A percentile compares a stretch with the other conserved stretches of the same genome.
Conservation (phyloP, 2,329 filamentous ascomycete species). For the Neospermospora avenae region DNA sequence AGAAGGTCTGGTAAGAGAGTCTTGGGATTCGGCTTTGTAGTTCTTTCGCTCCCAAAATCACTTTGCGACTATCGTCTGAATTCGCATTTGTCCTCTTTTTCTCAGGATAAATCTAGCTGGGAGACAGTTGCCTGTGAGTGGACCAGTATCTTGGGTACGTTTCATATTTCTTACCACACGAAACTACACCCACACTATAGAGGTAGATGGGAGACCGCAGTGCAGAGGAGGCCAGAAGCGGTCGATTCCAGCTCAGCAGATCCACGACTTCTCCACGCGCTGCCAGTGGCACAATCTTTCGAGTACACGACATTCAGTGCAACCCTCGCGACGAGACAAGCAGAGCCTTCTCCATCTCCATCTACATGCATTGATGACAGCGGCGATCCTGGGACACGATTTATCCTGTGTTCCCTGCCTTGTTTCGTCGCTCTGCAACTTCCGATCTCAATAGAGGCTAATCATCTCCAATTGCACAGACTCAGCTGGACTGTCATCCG, state of each 20-base stretch:
- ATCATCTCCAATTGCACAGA: conserved; percentile 12
- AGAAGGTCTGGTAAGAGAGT: neutral
- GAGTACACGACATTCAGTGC: conserved; percentile 4
- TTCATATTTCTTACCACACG: conserved; percentile 1
- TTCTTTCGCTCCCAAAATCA: neutral
- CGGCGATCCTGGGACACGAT: conserved; percentile 14
- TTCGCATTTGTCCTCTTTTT: neutral
- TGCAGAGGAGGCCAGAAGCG: neutral
- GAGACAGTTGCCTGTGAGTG: neutral
- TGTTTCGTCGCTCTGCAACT: conserved; percentile 11
- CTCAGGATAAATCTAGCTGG: neutral
- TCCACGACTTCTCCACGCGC: conserved; percentile 18
- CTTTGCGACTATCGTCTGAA: neutral
- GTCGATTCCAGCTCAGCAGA: neutral
- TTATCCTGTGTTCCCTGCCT: conserved; percentile 3
- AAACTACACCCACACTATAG: neutral
- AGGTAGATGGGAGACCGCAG: neutral
- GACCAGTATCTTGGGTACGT: neutral
- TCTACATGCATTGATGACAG: conserved; percentile 12
- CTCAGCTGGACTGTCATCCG: neutral
- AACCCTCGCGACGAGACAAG: neutral
- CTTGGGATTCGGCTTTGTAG: neutral
- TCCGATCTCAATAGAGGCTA: conserved; percentile 8
- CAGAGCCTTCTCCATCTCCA: conserved; percentile 2
- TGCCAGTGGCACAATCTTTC: conserved; percentile 4